Base-by-base conservation (phyloP, 2,329 filamentous ascomycete species). In the Cercospora nicotianae region DNA sequence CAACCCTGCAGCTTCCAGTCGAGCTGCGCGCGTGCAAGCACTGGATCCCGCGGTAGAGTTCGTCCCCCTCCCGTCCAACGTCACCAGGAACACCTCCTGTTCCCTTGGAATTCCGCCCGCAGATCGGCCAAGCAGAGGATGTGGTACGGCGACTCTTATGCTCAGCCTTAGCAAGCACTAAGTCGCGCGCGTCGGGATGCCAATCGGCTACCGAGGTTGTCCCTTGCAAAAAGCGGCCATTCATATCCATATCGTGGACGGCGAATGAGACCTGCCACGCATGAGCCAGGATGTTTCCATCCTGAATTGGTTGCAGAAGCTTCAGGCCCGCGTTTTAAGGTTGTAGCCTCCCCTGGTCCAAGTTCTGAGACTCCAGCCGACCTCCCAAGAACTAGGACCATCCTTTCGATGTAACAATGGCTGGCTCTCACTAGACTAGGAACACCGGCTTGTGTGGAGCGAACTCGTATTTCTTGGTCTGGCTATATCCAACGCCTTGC, bases 391-490 rank as follows among this genome's bases (percentile, higher is more conserved):
- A 20, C 48, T 28, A 36, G 48, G 48, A 58, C 36, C 33, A 33
- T 65, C 63, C 39, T 39, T 63, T 33, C 55, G 51, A 66, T 62
- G 60, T 63, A 62, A 66, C 67, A 60, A 66, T 68, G 67, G 36
- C 59, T 58, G 33, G 65, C 53, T 59, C 31, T 55, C 23, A 12
- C 23, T 58, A 64, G 66, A 61, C 57, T 59, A 36, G 62, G 53
- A n/a, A 39, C 51, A 64, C 62, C 36, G 51, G 48, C 31, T 20
- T 39, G 18, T 23, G 20, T 13, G 36, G 57, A 30, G 16, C 53
- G 55, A 30, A 33, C 30, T 58, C 48, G 30, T 33, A 63, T 23
- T 33, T n/a, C 23, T 57, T 28, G 30, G 48, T 33, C 30, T 23
- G 39, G 20, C 60, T 62, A 62, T 57, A 58, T 59, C 31, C 30